Evolutionary conservation across 352 stramenopile species (phyloP), one percentile per base, ranked within the genome.

Genomic region (Phytophthora litchii): DNA sequence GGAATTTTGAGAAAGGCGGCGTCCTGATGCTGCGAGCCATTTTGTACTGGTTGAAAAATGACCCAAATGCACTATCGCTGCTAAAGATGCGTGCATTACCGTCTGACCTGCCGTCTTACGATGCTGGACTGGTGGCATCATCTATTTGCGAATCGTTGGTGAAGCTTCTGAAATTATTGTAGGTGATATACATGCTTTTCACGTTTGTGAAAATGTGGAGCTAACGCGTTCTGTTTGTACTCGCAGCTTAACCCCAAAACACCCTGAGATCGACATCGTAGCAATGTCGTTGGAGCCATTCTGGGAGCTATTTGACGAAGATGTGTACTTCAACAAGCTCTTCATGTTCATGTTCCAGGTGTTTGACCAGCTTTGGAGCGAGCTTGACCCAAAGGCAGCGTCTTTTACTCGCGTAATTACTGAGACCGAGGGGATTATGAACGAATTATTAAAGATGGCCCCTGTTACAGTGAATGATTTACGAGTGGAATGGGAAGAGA

Each of bases 251-350:
- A 74, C 60, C n/a, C 72, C 80, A 9, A 77, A 89, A 40, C 52
- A 85, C 34, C 68, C 79, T 1, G 77, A 74, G 13, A 84, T 95
- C 38, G 86, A 95, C 54, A 87, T 93, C 23, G 74, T 91, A 9
- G 65, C 81, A 29, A 73, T 95, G 40, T 92, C 86, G 1, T 57
- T 86, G 35, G 82, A 95, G 47, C 86, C 86, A 16, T 92, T 91
- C 46, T 95, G 86, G 86, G 72, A 93, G 37, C 57, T 95, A 8
- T 89, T 95, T 62, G 80, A 90, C 20, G 86, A 95, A 53, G 79
- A 91, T 10, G 67, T 67, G 29, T 91, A 88, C 54, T 93, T 95
- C 46, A 67, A 79, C 49, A 91, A 91, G 50, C 54, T 93, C 7
- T 95, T 95, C 50, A 70, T 74, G 50, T 67, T 90, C 29, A 83